Evolutionary conservation across 2,329 filamentous ascomycete genomes (phyloP).

Genomic region (Penicillium fuscoglaucum): DNA sequence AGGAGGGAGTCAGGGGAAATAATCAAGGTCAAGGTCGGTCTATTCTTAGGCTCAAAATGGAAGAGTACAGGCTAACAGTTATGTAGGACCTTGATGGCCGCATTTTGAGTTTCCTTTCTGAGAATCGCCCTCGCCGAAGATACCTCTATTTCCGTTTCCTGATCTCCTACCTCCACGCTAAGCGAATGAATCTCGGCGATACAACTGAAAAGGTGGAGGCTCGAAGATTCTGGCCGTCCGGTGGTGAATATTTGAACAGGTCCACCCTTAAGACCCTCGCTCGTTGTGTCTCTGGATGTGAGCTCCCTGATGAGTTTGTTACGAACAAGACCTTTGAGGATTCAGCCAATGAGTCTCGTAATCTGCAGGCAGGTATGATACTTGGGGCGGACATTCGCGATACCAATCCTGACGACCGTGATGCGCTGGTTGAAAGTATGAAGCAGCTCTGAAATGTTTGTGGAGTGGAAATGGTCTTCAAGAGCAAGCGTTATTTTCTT

Average conservation of each 20-base stretch:
- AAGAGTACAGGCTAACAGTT: slow-evolving; percentile 1
- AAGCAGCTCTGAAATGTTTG: not conserved
- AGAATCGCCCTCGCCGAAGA: slow-evolving; percentile 18
- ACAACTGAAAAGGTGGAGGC: slow-evolving; percentile 5
- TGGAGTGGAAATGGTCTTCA: not conserved
- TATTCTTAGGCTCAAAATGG: not conserved
- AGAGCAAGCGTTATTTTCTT: not conserved
- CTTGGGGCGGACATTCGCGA: slow-evolving; percentile 4
- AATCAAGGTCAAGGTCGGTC: slow-evolving; percentile 11
- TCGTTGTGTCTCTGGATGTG: slow-evolving; percentile 12
- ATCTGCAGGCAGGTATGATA: slow-evolving; percentile 7
- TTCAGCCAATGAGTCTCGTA: not conserved
- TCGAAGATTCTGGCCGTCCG: slow-evolving; percentile 13
- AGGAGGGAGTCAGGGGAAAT: not conserved
- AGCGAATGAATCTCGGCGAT: not conserved
- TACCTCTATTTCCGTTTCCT: slow-evolving; percentile 27
- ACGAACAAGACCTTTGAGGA: slow-evolving; percentile 4
- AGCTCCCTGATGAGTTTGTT: slow-evolving; percentile 9
- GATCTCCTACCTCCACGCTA: slow-evolving; percentile 18
- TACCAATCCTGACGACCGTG: not conserved
- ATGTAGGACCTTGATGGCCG: slow-evolving; percentile 20
- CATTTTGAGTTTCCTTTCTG: slow-evolving; percentile 15
- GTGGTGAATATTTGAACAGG: slow-evolving; percentile 11
- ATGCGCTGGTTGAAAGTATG: not conserved
- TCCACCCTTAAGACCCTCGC: slow-evolving; percentile 12